Base-by-base conservation (phyloP, 768 basidiomycete species). In the Cystofilobasidium macerans region DNA sequence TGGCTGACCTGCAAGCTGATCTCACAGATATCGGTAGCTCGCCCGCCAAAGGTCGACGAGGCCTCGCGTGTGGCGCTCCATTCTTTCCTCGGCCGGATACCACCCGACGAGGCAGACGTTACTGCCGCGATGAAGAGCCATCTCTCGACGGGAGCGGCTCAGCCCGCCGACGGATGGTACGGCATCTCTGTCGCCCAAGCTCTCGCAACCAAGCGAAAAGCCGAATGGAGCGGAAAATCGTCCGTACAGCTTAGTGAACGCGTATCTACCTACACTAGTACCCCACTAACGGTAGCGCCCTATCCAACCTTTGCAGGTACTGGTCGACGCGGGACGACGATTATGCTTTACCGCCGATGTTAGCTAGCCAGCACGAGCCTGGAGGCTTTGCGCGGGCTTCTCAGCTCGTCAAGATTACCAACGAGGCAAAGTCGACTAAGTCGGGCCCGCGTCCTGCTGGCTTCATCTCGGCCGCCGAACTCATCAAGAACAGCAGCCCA, bases 301-400 rank as follows among this genome's bases (percentile, higher is more conserved):
- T n/a, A n/a, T n/a, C n/a, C n/a, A n/a, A n/a, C n/a, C n/a, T n/a
- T n/a, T n/a, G 11, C 51, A 54, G 51, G 51, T 32, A 54, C 51
- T 54, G 51, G 51, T 28, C 51, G 51, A 13, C 35, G n/a, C 26
- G 35, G 24, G 48, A 38, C 3, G 61, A 62, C 36, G 51, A 38
- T 20, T 62, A 53, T 16, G 35, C 33, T 1, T 38, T 62, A 3
- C 61, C 61, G 14, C 62, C 62, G 20, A 63, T 56, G 62, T 28
- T 26, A 22, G 22, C 26, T 11, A 11, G 51, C 48, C 56, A 36
- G 6, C 14, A 26, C 38, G 36, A 47, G 18, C 62, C 51, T 16
- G 26, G 26, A 8, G 40, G 24, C 26, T 61, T 43, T 20, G 40
- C 60, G 22, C 60, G 43, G 8, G 42, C 45, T 6, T 61, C 60